Base-by-base conservation (phyloP, 768 basidiomycete species). In the Suillus weaverae region DNA sequence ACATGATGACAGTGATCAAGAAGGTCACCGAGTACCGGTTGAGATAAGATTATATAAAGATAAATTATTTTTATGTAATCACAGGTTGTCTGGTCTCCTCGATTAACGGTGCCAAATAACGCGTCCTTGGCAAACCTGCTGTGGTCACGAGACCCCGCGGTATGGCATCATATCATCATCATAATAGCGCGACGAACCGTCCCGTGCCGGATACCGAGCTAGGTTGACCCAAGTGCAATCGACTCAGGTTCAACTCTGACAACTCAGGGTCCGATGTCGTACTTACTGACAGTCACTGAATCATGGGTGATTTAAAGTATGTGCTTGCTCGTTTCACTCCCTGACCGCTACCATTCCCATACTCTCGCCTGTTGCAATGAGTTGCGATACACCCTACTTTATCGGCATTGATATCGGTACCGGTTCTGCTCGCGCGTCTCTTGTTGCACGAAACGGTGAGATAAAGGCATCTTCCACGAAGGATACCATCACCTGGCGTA, bases 361-460 rank as follows among this genome's bases (percentile, higher is more conserved):
- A 33, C n/a, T 30, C 14, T 30, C 61, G 16, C 41, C 48, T 39
- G 10, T 53, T 26, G 64, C 67, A 48, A 83, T 84, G 81, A 72
- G 76, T 54, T 51, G 67, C 46, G 73, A 79, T 62, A 75, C 67
- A 26, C 16, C 70, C 63, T 86, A 86, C 75, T 92, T 89, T 75
- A 82, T 93, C 66, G 90, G 91, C 55, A 79, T 92, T 64, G 90
- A 92, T 74, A 92, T 97, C 38, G 97, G 97, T 16, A 98, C 97
- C 2, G 95, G 96, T 64, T 98, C 95, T 26, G 95, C 89, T 8
- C 87, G 97, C 62, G 95, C 95, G 0, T 89, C 87, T 30, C 86
- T 99, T 38, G 86, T 96, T 66, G 85, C 86, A 62, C 70, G 78
- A 22, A 81, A 84, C 51, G 95, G 96, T 46, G 82, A 80, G 38